These are phyloP conservation scores for Elsinoe arachidis DNA, from an alignment of 2,329 filamentous ascomycete species.

Conservation along the genomic window DNA sequence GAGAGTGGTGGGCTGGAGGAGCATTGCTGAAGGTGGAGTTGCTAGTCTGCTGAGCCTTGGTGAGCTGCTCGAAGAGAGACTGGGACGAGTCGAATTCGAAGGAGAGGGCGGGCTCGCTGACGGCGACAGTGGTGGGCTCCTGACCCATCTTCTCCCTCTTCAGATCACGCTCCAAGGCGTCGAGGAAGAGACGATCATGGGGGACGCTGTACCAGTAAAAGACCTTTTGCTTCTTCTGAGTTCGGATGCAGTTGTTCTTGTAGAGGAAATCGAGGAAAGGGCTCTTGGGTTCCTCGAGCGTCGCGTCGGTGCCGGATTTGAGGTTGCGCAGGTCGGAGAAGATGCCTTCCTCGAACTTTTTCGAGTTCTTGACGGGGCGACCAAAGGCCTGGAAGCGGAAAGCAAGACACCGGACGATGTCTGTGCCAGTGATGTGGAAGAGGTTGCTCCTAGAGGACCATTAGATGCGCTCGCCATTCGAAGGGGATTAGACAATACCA, in stretches of 20 bases:
- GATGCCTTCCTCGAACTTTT: slow-evolving; percentile 99
- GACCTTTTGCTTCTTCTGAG: slow-evolving; percentile 99
- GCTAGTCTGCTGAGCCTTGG: slow-evolving; percentile 97
- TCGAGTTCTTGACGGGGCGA: slow-evolving; percentile 96
- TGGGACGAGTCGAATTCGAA: slow-evolving; percentile 99
- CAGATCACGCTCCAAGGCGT: slow-evolving; percentile 90
- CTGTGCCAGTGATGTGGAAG: slow-evolving; percentile 97
- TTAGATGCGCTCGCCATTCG: neutral
- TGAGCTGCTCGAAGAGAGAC: slow-evolving; percentile 97
- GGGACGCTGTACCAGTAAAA: slow-evolving; percentile 99
- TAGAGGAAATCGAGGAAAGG: slow-evolving; percentile 97
- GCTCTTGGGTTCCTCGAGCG: slow-evolving; percentile 97
- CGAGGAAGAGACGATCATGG: slow-evolving; percentile 92
- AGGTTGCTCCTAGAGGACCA: slow-evolving; percentile 69
- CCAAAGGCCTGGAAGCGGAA: slow-evolving; percentile 99
- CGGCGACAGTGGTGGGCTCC: slow-evolving; percentile 91
- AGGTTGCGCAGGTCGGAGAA: slow-evolving; percentile 97
- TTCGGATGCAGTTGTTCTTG: slow-evolving; percentile 99
- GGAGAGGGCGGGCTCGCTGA: slow-evolving; percentile 92
- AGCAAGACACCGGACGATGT: slow-evolving; percentile 95
- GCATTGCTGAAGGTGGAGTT: slow-evolving; percentile 69
- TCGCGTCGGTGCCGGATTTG: slow-evolving; percentile 96
- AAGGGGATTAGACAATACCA: slow-evolving; percentile 48
- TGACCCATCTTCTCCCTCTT: slow-evolving; percentile 99
- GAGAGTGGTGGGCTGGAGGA: slow-evolving; percentile 50